A percentile compares a stretch with the other conserved stretches of the same genome.
Conservation (phyloP, 371 early-diverging fungal species). For the Cokeromyces recurvatus region DNA sequence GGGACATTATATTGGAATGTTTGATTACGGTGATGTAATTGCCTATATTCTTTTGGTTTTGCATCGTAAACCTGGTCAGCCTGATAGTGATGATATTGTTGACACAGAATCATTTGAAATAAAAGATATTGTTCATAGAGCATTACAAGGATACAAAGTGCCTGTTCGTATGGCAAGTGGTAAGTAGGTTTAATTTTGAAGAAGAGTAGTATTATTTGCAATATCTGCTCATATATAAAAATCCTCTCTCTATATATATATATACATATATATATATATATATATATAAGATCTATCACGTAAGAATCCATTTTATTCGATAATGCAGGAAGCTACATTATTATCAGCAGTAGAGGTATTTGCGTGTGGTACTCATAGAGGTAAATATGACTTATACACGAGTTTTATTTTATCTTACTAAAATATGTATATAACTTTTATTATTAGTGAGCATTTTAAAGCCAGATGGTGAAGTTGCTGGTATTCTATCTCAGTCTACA, state of each 20-base stretch:
- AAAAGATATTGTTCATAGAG: constrained; percentile 54
- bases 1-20: constrained; percentile 71
- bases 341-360: constrained; percentile 70
- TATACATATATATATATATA: no score
- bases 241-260: no score
- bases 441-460: constrained; percentile 60
- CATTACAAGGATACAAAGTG: constrained; percentile 51
- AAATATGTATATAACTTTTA: no score
- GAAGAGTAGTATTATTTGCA: no score
- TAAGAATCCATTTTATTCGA: constrained; percentile 79
- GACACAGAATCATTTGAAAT: constrained; percentile 42
- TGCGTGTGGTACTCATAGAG: constrained; percentile 70
- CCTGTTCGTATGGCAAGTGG: constrained; percentile 64
- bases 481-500: constrained; percentile 77
- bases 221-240: no score
- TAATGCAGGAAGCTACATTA: constrained; percentile 69
- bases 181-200: constrained; percentile 9
- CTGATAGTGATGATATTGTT: constrained; percentile 15
- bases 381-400: constrained; percentile 30
- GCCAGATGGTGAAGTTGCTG: constrained; percentile 38
- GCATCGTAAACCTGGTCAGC: constrained; percentile 13
- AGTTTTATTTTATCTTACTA: no score
- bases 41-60: constrained; percentile 40
- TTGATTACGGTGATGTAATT: constrained; percentile 79
- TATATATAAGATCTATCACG: constrained; percentile 61